Conservation (phyloP, 2,329 filamentous ascomycete genomes). For the Aspergillus caelatus region DNA sequence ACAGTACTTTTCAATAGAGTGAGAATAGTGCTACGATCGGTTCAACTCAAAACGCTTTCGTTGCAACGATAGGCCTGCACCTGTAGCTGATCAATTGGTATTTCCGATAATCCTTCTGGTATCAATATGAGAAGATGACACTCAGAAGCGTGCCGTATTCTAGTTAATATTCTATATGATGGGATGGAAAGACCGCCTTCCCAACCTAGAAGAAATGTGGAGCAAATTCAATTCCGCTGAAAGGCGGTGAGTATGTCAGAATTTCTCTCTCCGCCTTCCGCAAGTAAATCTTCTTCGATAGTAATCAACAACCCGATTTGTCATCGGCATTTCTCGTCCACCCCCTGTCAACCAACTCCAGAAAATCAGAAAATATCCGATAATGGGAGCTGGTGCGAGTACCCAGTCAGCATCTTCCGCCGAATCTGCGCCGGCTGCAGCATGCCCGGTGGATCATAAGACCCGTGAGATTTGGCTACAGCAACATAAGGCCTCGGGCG, state of each 20-base stretch:
- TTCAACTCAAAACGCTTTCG: too few species aligned
- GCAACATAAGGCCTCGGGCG: slow-evolving; percentile 44
- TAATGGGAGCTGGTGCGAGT: slow-evolving; percentile 44
- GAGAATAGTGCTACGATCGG: too few species aligned
- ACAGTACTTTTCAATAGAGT: too few species aligned
- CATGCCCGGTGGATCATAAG: slow-evolving; percentile 88
- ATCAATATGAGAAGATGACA: background rate
- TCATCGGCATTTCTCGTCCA: background rate
- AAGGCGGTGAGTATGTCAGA: slow-evolving; percentile 22
- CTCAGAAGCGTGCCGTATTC: background rate
- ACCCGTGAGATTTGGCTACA: slow-evolving; percentile 85
- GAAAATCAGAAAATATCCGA: slow-evolving; percentile 7
- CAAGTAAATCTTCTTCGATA: slow-evolving; percentile 18
- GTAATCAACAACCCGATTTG: slow-evolving; percentile 13
- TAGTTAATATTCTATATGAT: background rate
- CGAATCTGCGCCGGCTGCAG: slow-evolving; percentile 36
- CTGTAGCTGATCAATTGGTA: background rate
- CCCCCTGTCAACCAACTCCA: background rate
- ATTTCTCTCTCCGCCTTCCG: slow-evolving; percentile 22
- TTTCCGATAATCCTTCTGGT: background rate
- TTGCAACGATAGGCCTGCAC: too few species aligned
- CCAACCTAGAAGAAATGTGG: background rate
- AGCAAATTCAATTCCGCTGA: background rate
- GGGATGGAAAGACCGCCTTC: background rate
- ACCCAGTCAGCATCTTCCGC: slow-evolving; percentile 31